phyloP scores from a whole-genome alignment of 2,329 filamentous ascomycete genomes.

The Aspergillus ochraceus region DNA sequence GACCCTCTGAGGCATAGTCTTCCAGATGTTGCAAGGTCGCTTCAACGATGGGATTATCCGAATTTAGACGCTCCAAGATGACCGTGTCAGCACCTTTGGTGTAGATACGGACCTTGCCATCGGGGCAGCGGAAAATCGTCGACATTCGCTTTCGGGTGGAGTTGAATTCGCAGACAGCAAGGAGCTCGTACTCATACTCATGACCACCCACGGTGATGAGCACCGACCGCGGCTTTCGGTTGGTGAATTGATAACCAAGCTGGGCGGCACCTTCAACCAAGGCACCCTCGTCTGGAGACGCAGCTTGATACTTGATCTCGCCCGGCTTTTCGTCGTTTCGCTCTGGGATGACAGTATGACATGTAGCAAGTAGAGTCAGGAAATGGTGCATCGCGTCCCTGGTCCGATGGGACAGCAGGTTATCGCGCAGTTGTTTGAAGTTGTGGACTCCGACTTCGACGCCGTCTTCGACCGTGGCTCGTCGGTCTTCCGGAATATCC shows the following conservation, averaged over 20 bases:
- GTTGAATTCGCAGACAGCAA: conserved; percentile 99
- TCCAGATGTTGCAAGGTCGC: conserved; percentile 92
- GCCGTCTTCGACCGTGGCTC: conserved; percentile 75
- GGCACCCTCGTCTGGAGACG: conserved; percentile 96
- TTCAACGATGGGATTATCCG: conserved; percentile 84
- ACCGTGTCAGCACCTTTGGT: conserved; percentile 98
- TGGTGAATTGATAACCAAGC: conserved; percentile 86
- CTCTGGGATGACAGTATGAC: conserved; percentile 97
- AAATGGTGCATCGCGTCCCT: conserved; percentile 75
- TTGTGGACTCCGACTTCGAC: conserved; percentile 78
- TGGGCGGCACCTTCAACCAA: conserved; percentile 84
- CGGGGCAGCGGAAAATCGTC: conserved; percentile 91
- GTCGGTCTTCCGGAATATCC: conserved; percentile 85
- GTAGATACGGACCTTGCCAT: conserved; percentile 91
- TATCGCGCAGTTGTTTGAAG: conserved; percentile 72
- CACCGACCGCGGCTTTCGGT: conserved; percentile 84
- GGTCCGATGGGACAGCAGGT: conserved; percentile 63
- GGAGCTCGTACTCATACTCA: conserved; percentile 79
- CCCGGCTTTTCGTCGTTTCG: conserved; percentile 72
- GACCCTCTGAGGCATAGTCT: conserved; percentile 94
- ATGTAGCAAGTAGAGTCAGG: conserved; percentile 79
- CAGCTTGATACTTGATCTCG: conserved; percentile 94
- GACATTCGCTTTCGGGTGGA: conserved; percentile 98
- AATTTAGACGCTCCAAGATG: conserved; percentile 83
- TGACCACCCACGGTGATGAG: conserved; percentile 74